phyloP scores from a whole-genome alignment of 306 rosid species.

The Sphenostylis stenocarpa region DNA sequence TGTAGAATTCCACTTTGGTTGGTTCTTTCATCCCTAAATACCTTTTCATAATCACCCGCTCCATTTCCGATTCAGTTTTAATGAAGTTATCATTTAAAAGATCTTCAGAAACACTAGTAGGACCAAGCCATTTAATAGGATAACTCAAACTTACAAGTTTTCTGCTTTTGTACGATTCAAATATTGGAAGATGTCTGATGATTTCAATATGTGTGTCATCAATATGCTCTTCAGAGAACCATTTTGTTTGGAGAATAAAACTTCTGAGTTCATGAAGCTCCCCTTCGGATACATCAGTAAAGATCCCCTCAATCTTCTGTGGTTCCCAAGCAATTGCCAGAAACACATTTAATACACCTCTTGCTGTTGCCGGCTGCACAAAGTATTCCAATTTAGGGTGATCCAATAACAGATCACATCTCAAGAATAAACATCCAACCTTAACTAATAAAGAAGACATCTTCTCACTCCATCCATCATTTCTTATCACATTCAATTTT shows the following conservation, averaged over 20 bases:
- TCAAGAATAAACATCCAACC: slow-evolving; percentile 84
- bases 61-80: slow-evolving; percentile 79
- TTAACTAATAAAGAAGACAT: slow-evolving; percentile 81
- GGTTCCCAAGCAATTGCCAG: slow-evolving; percentile 72
- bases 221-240: slow-evolving; percentile 80
- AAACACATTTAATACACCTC: slow-evolving; percentile 75
- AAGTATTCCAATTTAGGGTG: slow-evolving; percentile 77
- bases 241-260: slow-evolving; percentile 93
- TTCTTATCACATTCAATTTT: slow-evolving; percentile 75
- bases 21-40: slow-evolving; percentile 77
- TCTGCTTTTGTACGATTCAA: slow-evolving; percentile 82
- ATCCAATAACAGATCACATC: slow-evolving; percentile 68
- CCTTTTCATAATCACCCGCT: slow-evolving; percentile 67
- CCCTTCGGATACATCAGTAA: slow-evolving; percentile 72
- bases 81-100: slow-evolving; percentile 81
- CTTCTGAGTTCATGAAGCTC: slow-evolving; percentile 94
- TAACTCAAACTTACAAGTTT: slow-evolving; percentile 71
- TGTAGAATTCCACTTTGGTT: slow-evolving; percentile 75
- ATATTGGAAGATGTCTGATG: slow-evolving; percentile 77
- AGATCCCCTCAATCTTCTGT: slow-evolving; percentile 70
- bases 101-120: slow-evolving; percentile 69
- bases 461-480: slow-evolving; percentile 98
- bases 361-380: slow-evolving; percentile 81
- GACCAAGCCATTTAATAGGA: slow-evolving; percentile 88
- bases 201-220: slow-evolving; percentile 64